These are phyloP conservation scores for Mycena sp. DNA, from an alignment of 1,284 basidiomycete species.

Conservation along the genomic window DNA sequence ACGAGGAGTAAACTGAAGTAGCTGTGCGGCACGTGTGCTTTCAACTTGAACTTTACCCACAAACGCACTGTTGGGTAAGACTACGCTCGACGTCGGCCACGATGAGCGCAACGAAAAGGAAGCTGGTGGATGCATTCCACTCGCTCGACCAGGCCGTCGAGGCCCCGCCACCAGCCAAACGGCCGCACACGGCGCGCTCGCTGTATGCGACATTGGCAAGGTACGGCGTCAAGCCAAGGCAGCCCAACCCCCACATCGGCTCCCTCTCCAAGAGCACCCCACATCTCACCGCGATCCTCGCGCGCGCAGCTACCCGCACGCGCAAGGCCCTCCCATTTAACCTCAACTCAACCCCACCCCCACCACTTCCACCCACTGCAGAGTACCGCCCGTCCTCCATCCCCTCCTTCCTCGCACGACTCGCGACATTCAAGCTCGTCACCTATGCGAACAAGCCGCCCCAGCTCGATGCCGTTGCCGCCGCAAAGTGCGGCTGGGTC, in stretches of 20 bases:
- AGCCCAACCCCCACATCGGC: slow-evolving; percentile 39
- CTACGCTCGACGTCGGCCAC: too few species aligned
- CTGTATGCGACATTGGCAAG: slow-evolving; percentile 80
- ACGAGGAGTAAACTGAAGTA: neutral
- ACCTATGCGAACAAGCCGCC: slow-evolving; percentile 82
- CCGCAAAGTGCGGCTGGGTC: slow-evolving; percentile 80
- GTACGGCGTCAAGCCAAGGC: slow-evolving; percentile 70
- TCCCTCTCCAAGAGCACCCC: slow-evolving; percentile 64
- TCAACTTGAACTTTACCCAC: too few species aligned
- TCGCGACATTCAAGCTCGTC: slow-evolving; percentile 78
- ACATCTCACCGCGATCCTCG: slow-evolving; percentile 71
- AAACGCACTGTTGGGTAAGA: too few species aligned
- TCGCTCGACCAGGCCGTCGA: slow-evolving; percentile 67
- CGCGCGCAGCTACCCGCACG: slow-evolving; percentile 67
- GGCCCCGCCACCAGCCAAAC: slow-evolving; percentile 61
- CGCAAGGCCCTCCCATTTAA: slow-evolving; percentile 56
- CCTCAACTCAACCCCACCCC: slow-evolving; percentile 37
- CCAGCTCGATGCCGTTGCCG: slow-evolving; percentile 77
- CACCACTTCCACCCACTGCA: slow-evolving; percentile 50
- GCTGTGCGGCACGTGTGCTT: neutral
- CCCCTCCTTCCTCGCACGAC: slow-evolving; percentile 72
- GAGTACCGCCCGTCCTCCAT: slow-evolving; percentile 83
- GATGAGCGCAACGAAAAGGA: slow-evolving; percentile 56
- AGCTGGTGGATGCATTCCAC: slow-evolving; percentile 77
- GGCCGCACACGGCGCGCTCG: slow-evolving; percentile 59